phyloP scores from a whole-genome alignment of 129 eudicot species.

The Flaveria robusta region DNA sequence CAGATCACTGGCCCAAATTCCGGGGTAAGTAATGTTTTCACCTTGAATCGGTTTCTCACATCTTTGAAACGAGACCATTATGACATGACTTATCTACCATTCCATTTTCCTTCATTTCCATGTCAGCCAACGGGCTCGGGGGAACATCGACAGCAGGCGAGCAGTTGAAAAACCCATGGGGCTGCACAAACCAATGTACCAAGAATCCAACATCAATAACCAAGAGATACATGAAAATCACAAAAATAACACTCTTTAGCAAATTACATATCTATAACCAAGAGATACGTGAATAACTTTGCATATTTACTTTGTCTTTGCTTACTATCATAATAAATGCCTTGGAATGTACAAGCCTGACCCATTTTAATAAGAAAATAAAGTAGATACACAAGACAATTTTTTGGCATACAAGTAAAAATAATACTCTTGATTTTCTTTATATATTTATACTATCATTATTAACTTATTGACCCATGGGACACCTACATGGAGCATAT shows the following conservation, averaged over 20 bases:
- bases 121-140: conserved; percentile 46
- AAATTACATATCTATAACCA: neutral
- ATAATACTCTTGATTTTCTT: neutral
- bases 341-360: neutral
- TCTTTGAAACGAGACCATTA: conserved; percentile 50
- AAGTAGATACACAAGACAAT: neutral
- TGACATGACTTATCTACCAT: conserved; percentile 53
- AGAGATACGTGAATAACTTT: neutral
- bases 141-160: conserved; percentile 75
- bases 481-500: too few species aligned
- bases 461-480: too few species aligned
- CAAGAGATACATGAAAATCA: neutral
- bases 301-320: neutral
- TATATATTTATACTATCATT: too few species aligned
- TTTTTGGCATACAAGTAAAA: neutral
- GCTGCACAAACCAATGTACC: conserved; percentile 47
- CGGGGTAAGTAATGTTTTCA: neutral
- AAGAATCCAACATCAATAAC: neutral
- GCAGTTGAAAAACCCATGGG: conserved; percentile 74
- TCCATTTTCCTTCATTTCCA: conserved; percentile 55
- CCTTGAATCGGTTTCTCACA: conserved; percentile 28
- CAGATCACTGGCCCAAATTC: neutral
- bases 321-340: neutral
- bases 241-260: neutral
- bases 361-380: neutral